Evolutionary conservation across 106 monocot species (phyloP).

Genomic region (Acanthochlamys bracteata): DNA sequence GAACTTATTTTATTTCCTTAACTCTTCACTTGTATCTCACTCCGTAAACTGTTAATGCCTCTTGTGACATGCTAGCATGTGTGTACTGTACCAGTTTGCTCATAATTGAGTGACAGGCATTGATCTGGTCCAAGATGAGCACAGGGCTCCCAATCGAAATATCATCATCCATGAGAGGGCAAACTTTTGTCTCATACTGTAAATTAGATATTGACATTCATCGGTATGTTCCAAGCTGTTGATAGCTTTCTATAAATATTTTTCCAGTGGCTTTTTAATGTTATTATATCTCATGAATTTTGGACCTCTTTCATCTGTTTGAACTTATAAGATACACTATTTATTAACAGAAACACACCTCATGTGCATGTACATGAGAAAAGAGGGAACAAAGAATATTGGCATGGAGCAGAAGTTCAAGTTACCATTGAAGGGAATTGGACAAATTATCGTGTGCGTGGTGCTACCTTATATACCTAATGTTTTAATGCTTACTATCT

Average conservation of each 20-base stretch:
- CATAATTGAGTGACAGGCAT: slow-evolving; percentile 59
- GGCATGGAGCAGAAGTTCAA: slow-evolving; percentile 99
- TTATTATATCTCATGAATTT: not conserved
- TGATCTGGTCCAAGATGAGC: slow-evolving; percentile 99
- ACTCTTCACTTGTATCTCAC: too few relatives aligned
- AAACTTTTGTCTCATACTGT: slow-evolving; percentile 78
- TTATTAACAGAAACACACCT: slow-evolving; percentile 70
- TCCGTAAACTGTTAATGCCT: too few relatives aligned
- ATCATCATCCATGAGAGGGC: slow-evolving; percentile 65
- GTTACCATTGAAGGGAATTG: slow-evolving; percentile 97
- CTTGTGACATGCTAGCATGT: too few relatives aligned
- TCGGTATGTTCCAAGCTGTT: slow-evolving; percentile 32
- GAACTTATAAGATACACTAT: slow-evolving; percentile 1
- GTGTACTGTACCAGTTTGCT: too few relatives aligned
- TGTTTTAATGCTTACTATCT: too few relatives aligned
- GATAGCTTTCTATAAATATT: not conserved
- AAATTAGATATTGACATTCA: slow-evolving; percentile 95
- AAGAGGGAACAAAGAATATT: slow-evolving; percentile 64
- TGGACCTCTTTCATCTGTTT: not conserved
- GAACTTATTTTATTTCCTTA: too few relatives aligned
- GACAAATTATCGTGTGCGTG: slow-evolving; percentile 91
- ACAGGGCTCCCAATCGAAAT: slow-evolving; percentile 98
- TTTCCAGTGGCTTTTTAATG: not conserved
- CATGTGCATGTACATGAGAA: slow-evolving; percentile 96
- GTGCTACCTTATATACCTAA: slow-evolving; percentile 2